Percentiles rank a stretch among this genome's conserved stretches.
phyloP scores from a whole-genome alignment of 768 basidiomycete genomes.

The Obba rivulosa region DNA sequence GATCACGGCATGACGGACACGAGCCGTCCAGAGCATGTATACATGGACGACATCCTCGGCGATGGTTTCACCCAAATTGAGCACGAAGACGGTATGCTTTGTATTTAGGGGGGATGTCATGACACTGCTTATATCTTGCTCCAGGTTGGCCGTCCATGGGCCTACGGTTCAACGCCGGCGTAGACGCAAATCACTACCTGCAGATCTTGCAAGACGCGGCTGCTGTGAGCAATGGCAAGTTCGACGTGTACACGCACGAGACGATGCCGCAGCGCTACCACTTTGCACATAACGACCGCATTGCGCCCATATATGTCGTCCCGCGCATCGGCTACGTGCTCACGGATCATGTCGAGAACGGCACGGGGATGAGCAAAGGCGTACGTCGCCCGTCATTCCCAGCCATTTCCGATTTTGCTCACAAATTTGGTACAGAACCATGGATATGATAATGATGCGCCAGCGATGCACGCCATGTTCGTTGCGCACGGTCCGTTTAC shows the following conservation, averaged over 20 bases:
- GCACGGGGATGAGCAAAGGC: constrained; percentile 66
- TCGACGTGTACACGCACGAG: constrained; percentile 71
- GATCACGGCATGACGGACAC: constrained; percentile 94
- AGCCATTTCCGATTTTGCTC: not conserved
- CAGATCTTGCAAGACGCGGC: constrained; percentile 50
- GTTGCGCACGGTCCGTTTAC: constrained; percentile 91
- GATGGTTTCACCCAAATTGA: constrained; percentile 53
- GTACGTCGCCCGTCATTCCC: constrained; percentile 37
- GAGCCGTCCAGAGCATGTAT: constrained; percentile 66
- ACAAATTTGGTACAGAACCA: constrained; percentile 52
- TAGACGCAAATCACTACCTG: constrained; percentile 54
- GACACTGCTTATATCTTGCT: not conserved
- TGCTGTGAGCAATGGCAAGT: constrained; percentile 52
- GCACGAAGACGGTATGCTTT: constrained; percentile 59
- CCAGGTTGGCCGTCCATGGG: constrained; percentile 87
- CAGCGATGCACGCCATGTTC: constrained; percentile 84
- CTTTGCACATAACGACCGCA: constrained; percentile 66
- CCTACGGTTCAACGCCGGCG: constrained; percentile 59
- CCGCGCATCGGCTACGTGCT: constrained; percentile 79
- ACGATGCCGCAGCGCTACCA: constrained; percentile 83
- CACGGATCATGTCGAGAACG: constrained; percentile 57
- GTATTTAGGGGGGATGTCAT: not conserved
- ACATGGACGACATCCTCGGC: constrained; percentile 78
- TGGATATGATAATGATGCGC: constrained; percentile 79
- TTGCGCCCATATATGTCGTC: constrained; percentile 83